Evolutionary conservation across 768 basidiomycete genomes (phyloP).

Genomic region (Suillus subluteus): DNA sequence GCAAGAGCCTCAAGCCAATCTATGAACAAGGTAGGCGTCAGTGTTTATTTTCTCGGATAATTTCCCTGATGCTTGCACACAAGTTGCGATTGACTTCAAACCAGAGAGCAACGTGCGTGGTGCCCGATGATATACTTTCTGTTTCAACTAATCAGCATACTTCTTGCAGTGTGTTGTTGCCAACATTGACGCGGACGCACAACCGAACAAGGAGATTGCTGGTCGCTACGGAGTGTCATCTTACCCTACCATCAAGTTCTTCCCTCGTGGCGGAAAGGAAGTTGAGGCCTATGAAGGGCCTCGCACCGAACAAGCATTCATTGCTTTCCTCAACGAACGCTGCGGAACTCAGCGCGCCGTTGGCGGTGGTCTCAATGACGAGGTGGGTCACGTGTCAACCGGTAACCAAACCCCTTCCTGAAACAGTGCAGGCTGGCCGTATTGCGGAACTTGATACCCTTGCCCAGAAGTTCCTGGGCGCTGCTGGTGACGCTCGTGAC

Average conservation of each 20-base stretch:
- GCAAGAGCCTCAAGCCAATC: conserved; percentile 86
- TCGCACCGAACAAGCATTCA: conserved; percentile 76
- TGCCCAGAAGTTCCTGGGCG: conserved; percentile 74
- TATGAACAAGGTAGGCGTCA: conserved; percentile 69
- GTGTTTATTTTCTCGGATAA: background rate
- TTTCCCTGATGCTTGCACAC: conserved; percentile 8
- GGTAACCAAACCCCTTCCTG: background rate
- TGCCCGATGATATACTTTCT: conserved; percentile 5
- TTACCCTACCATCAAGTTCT: conserved; percentile 97
- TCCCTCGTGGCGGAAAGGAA: conserved; percentile 71
- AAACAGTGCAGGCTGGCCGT: conserved; percentile 72
- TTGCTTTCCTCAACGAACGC: conserved; percentile 79
- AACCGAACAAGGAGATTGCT: conserved; percentile 73
- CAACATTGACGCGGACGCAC: conserved; percentile 88
- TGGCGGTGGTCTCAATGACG: conserved; percentile 78
- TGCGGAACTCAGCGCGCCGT: conserved; percentile 85
- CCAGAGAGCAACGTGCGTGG: conserved; percentile 69
- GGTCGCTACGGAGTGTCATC: conserved; percentile 70
- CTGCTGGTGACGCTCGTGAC: conserved; percentile 57
- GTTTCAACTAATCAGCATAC: background rate
- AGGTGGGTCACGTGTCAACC: conserved; percentile 42
- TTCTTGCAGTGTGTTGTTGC: conserved; percentile 80
- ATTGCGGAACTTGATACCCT: conserved; percentile 75
- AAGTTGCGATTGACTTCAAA: conserved; percentile 80
- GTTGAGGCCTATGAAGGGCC: conserved; percentile 70